These are phyloP conservation scores for Xylona heveae DNA, from an alignment of 495 filamentous ascomycete genomes.

Conservation along the genomic window DNA sequence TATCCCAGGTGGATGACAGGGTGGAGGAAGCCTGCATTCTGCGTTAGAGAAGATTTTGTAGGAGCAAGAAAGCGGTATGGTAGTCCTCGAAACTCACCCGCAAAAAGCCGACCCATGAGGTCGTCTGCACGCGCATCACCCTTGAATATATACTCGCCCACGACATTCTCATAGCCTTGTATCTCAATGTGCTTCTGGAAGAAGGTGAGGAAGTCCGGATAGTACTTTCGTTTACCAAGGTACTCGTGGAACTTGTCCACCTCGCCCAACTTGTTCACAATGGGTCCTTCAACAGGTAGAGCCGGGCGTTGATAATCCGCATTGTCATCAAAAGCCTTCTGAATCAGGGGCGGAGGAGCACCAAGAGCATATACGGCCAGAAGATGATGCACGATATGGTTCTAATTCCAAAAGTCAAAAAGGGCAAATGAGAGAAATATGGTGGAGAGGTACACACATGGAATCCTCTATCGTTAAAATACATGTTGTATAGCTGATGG, in stretches of 20 bases:
- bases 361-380: slow-evolving; percentile 60
- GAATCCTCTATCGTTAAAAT: slow-evolving; percentile 47
- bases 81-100: slow-evolving; percentile 16
- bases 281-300: slow-evolving; percentile 16
- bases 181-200: slow-evolving; percentile 49
- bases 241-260: slow-evolving; percentile 27
- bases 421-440: neutral
- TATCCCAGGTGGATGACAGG: slow-evolving; percentile 73
- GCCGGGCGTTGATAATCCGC: slow-evolving; percentile 34
- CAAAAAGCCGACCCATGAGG: slow-evolving; percentile 35
- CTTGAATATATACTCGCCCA: slow-evolving; percentile 45
- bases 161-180: slow-evolving; percentile 31
- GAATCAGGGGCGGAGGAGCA: slow-evolving; percentile 32
- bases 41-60: slow-evolving; percentile 3
- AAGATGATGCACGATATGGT: slow-evolving; percentile 53
- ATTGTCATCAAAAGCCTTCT: slow-evolving; percentile 35
- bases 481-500: slow-evolving; percentile 48
- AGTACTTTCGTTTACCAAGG: slow-evolving; percentile 30
- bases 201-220: slow-evolving; percentile 46
- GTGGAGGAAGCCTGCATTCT: slow-evolving; percentile 41
- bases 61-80: neutral
- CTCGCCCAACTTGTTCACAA: slow-evolving; percentile 30
- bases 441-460: slow-evolving; percentile 17
- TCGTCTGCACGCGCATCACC: slow-evolving; percentile 36
- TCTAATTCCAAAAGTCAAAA: slow-evolving; percentile 7